Evolutionary conservation across 805 yeast genomes (phyloP).

Genomic region (Clavispora santaluciae): DNA sequence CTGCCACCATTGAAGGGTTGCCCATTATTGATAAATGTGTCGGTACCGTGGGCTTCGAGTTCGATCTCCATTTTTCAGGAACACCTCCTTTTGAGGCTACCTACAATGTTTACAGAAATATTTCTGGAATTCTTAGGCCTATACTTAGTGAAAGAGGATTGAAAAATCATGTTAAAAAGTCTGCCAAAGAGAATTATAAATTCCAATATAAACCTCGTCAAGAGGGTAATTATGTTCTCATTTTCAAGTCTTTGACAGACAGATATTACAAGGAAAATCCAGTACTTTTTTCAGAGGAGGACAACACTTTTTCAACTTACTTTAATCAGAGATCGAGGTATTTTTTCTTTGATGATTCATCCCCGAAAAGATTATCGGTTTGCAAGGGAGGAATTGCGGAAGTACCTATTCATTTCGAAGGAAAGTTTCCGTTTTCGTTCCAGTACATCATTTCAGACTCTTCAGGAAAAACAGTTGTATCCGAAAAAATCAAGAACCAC

Average conservation of each 20-base stretch:
- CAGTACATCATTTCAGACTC: constrained; percentile 62
- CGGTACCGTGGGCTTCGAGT: constrained; percentile 77
- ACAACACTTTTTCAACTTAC: constrained; percentile 59
- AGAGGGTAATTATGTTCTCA: constrained; percentile 79
- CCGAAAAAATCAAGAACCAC: constrained; percentile 29
- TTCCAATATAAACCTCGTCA: constrained; percentile 69
- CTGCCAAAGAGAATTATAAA: constrained; percentile 19
- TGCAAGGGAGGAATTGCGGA: constrained; percentile 27
- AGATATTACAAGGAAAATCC: constrained; percentile 47
- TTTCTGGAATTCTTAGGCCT: constrained; percentile 27
- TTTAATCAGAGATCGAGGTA: constrained; percentile 63
- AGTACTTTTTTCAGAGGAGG: constrained; percentile 26
- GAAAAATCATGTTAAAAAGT: constrained; percentile 11
- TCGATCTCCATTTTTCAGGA: constrained; percentile 66
- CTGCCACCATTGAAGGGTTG: constrained; percentile 40
- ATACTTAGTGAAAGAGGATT: constrained; percentile 29
- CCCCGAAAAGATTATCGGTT: constrained; percentile 16
- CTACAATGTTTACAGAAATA: constrained; percentile 52
- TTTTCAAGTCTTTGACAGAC: constrained; percentile 62
- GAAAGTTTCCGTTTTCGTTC: constrained; percentile 74
- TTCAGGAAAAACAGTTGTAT: constrained; percentile 16
- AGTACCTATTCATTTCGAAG: constrained; percentile 61
- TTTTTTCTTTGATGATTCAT: constrained; percentile 21
- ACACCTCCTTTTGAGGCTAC: constrained; percentile 74
- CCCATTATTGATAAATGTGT: constrained; percentile 83